phyloP scores from a whole-genome alignment of 257 asterid species.

The Solanum chmielewskii region DNA sequence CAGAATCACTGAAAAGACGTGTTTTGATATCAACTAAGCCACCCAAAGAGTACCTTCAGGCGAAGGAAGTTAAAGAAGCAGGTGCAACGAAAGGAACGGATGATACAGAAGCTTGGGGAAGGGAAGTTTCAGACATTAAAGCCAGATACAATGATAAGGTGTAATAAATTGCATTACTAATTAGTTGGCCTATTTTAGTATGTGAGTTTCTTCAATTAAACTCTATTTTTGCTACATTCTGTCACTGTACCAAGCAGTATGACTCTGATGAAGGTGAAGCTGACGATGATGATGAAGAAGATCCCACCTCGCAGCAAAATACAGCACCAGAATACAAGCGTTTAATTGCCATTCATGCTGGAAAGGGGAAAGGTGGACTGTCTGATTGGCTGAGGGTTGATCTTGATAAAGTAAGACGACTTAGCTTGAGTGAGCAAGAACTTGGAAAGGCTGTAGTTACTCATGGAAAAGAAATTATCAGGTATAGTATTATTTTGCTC shows the following conservation, averaged over 20 bases:
- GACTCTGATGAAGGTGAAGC: constrained; percentile 12
- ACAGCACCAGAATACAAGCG: constrained; percentile 57
- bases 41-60: not conserved
- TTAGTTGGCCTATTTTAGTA: not conserved
- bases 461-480: constrained; percentile 34
- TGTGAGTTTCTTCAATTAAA: not conserved
- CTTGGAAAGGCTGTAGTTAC: constrained; percentile 38
- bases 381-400: constrained; percentile 42
- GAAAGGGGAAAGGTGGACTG: constrained; percentile 56
- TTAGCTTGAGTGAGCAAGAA: constrained; percentile 68
- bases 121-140: constrained; percentile 1
- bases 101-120: constrained; percentile 3
- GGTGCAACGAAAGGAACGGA: not conserved
- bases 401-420: constrained; percentile 48
- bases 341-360: constrained; percentile 65
- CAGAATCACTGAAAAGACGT: not conserved
- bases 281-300: constrained; percentile 20
- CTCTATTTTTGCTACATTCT: not conserved
- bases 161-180: not conserved
- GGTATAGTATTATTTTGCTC: constrained; percentile 22
- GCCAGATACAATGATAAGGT: not conserved
- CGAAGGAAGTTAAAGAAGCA: not conserved
- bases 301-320: constrained; percentile 14
- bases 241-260: constrained; percentile 24
- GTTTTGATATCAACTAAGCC: constrained; percentile 7